phyloP scores from a whole-genome alignment of 2,329 filamentous ascomycete species.

The Phyllosticta capitalensis region DNA sequence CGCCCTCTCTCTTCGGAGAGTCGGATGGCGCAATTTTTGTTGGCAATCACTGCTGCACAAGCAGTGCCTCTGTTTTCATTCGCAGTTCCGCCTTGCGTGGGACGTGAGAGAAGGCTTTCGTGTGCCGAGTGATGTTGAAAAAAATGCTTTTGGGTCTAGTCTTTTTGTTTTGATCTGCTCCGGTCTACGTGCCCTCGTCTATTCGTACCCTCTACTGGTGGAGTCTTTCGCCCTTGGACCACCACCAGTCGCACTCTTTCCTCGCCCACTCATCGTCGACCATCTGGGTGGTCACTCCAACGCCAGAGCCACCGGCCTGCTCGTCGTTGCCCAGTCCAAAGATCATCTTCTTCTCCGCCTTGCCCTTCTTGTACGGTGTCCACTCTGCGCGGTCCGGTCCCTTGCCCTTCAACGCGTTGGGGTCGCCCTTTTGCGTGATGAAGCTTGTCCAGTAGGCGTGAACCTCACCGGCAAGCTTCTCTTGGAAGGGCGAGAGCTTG shows the following conservation, averaged over 20 bases:
- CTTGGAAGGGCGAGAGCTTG: conserved; percentile 19
- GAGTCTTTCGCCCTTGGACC: conserved; percentile 37
- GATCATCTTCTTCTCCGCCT: conserved; percentile 31
- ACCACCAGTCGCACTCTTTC: conserved; percentile 52
- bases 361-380: conserved; percentile 14
- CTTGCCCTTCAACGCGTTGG: conserved; percentile 19
- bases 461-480: conserved; percentile 20
- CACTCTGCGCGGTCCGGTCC: conserved; percentile 17
- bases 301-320: conserved; percentile 25
- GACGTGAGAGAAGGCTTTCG: background rate
- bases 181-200: too few species aligned
- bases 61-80: background rate
- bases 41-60: background rate
- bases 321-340: conserved; percentile 55
- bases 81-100: background rate
- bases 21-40: background rate
- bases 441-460: conserved; percentile 25
- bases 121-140: background rate
- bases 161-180: too few species aligned
- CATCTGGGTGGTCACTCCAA: conserved; percentile 38
- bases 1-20: background rate
- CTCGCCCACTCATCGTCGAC: conserved; percentile 36
- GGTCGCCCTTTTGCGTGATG: conserved; percentile 21
- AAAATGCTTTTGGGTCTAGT: too few species aligned
- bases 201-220: conserved; percentile 1